Base-by-base conservation (phyloP, 371 early-diverging fungal species). In the Lichtheimia ornata region DNA sequence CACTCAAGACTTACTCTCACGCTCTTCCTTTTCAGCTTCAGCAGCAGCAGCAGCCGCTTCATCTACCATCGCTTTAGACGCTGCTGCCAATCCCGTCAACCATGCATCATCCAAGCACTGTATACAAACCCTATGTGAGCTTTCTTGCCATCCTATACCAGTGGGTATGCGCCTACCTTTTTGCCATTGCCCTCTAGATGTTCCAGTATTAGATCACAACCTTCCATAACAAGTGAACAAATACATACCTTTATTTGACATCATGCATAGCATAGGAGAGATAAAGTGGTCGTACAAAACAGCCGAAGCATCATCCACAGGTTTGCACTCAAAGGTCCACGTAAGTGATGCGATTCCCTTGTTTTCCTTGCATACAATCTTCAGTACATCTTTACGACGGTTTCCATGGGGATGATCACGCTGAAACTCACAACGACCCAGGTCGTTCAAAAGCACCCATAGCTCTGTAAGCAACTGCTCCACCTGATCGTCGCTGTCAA, bases 251-350 rank as follows among this genome's bases (percentile, higher is more conserved):
- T 47, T 47, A 5, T 5, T 47, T 22, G 22, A 47, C 22, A 27
- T 22, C 17, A 56, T 22, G 25, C 25, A 55, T 14, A 66, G 12
- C 47, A 66, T 17, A 20, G 67, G 67, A 4, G 43, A 18, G 4
- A 62, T 62, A 25, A 66, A 66, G 20, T 62, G 59, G 15, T 62
- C 58, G 18, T 62, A 66, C 40, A 62, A 28, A 3, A 61, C 55
- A 5, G 18, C 24, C 13, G 62, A 28, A 14, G 50, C 61, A 47
- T 53, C 56, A n/a, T 43, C 24, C 27, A 17, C 25, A 2, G 41
- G 17, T 30, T 30, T 6, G 42, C 67, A 61, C 17, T n/a, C 13
- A 35, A 66, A 66, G 17, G 59, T 44, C 67, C 67, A 66, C 2
- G 50, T 44, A 0, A 66, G 52, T 45, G 56, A 17, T 2, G 59